phyloP scores from a whole-genome alignment of 2,329 filamentous ascomycete species.

The Xylariaceae sp. region DNA sequence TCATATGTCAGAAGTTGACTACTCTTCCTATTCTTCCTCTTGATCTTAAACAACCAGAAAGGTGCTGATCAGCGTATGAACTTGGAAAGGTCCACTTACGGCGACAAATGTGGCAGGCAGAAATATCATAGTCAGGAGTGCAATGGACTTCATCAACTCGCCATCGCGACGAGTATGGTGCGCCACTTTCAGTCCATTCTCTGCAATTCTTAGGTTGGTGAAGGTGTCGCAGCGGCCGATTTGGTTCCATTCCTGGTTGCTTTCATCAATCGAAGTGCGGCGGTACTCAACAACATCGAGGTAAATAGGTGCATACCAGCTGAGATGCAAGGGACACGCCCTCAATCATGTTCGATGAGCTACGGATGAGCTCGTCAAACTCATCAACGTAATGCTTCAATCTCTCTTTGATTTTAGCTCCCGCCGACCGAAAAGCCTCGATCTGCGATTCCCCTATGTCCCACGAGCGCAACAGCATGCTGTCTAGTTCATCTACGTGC shows the following conservation, averaged over 20 bases:
- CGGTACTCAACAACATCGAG: no score
- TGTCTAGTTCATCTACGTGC: constrained; percentile 6
- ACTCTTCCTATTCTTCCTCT: no score
- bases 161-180: constrained; percentile 24
- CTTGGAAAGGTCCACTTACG: constrained; percentile 15
- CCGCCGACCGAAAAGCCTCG: constrained; percentile 8
- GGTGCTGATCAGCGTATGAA: no score
- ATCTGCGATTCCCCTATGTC: neutral
- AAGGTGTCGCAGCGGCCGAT: constrained; percentile 25
- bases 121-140: constrained; percentile 29
- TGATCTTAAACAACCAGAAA: no score
- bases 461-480: constrained; percentile 1
- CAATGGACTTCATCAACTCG: constrained; percentile 29
- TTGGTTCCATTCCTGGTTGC: constrained; percentile 25
- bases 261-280: neutral
- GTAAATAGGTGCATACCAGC: constrained; percentile 18
- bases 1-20: no score
- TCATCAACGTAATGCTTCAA: constrained; percentile 24
- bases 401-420: constrained; percentile 18
- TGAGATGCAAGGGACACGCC: constrained; percentile 27
- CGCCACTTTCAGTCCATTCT: constrained; percentile 22
- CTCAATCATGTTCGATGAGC: constrained; percentile 25
- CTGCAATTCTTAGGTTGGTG: constrained; percentile 23
- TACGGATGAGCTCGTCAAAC: constrained; percentile 27
- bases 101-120: constrained; percentile 27